Conservation (phyloP, 1,284 basidiomycete genomes). For the Cutaneotrichosporon sp. region DNA sequence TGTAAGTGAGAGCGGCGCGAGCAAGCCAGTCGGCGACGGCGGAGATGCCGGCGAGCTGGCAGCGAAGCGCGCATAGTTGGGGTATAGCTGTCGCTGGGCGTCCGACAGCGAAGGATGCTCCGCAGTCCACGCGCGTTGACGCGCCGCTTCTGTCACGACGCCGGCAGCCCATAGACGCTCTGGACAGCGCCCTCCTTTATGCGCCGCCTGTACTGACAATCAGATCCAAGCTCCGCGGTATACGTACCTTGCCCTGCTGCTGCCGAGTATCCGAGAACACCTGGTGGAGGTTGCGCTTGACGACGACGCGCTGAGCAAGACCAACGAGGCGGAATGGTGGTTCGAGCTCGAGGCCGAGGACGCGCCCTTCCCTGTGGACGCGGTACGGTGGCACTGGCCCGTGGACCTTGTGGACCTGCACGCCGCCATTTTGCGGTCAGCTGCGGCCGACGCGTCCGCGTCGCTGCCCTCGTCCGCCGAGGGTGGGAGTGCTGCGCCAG, state of each 20-base stretch:
- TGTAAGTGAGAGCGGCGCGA: conserved; percentile 30
- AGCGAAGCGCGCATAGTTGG: too few relatives aligned
- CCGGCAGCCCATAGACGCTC: too few relatives aligned
- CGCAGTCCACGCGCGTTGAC: too few relatives aligned
- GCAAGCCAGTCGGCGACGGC: too few relatives aligned
- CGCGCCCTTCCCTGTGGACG: conserved; percentile 49
- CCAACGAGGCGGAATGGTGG: conserved; percentile 80
- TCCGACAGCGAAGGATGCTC: too few relatives aligned
- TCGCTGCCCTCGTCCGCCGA: conserved; percentile 12
- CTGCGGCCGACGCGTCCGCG: conserved; percentile 9
- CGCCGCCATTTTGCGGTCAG: conserved; percentile 32
- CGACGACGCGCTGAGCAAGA: conserved; percentile 60
- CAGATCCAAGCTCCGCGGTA: conserved; percentile 71
- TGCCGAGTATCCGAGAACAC: conserved; percentile 77
- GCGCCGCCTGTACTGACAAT: background rate
- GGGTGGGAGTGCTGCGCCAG: conserved; percentile 9
- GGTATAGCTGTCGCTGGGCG: too few relatives aligned
- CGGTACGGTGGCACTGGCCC: conserved; percentile 85
- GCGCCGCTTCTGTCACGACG: too few relatives aligned
- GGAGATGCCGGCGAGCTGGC: too few relatives aligned
- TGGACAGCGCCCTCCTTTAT: too few relatives aligned
- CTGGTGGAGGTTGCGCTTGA: conserved; percentile 85
- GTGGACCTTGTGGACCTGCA: conserved; percentile 87
- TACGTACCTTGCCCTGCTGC: conserved; percentile 81
- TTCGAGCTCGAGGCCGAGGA: conserved; percentile 64